Percentiles rank a stretch among this genome's conserved stretches.
phyloP scores from a whole-genome alignment of 2,329 filamentous ascomycete species.

The Fusarium illudens region DNA sequence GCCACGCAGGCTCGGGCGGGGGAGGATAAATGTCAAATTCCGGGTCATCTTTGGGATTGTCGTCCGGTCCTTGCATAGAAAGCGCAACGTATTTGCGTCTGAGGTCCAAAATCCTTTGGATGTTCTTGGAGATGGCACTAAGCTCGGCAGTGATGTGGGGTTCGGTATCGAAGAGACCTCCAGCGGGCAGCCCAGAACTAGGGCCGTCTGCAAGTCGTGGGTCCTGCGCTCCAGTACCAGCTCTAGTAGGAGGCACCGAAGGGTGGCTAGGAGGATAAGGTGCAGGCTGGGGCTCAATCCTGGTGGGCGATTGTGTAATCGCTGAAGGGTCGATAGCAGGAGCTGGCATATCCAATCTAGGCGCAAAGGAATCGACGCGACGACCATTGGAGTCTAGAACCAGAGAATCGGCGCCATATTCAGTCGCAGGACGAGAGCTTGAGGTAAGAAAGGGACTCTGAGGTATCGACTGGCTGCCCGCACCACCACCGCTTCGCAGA shows the following conservation, averaged over 20 bases:
- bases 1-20: constrained; percentile 90
- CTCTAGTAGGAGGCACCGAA: constrained; percentile 10
- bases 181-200: constrained; percentile 45
- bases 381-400: constrained; percentile 44
- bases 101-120: constrained; percentile 87
- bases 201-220: constrained; percentile 27
- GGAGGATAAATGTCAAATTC: constrained; percentile 91
- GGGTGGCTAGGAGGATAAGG: constrained; percentile 8
- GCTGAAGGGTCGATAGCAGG: constrained; percentile 23
- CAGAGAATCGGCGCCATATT: constrained; percentile 50
- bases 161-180: constrained; percentile 72
- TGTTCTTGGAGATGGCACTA: constrained; percentile 85
- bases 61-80: constrained; percentile 80
- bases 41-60: constrained; percentile 87
- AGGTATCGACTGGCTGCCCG: constrained; percentile 54
- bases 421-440: constrained; percentile 47
- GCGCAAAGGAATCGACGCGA: constrained; percentile 24
- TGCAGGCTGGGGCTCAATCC: constrained; percentile 15
- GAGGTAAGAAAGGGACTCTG: constrained; percentile 57
- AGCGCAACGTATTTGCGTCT: constrained; percentile 88
- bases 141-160: constrained; percentile 85
- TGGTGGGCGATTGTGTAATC: constrained; percentile 20
- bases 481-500: constrained; percentile 48
- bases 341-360: constrained; percentile 51
- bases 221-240: constrained; percentile 14